Evolutionary conservation across 495 filamentous ascomycete genomes (phyloP).

Genomic region (Cladorrhinum samala): DNA sequence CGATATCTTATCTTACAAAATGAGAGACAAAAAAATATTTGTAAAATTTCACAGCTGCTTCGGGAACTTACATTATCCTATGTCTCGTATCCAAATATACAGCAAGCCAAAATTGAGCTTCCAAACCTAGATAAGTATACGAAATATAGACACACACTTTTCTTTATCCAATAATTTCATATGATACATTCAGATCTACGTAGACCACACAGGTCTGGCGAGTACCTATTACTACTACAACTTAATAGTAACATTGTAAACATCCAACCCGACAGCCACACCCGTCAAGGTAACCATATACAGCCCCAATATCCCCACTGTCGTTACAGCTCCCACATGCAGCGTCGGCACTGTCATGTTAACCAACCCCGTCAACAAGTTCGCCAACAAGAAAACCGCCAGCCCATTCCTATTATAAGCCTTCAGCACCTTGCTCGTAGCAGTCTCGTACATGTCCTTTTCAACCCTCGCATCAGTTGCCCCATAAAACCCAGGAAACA

Average conservation of each 20-base stretch:
- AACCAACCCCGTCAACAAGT: conserved; percentile 79
- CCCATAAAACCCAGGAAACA: conserved; percentile 67
- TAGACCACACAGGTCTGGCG: too few relatives aligned
- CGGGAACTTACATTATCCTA: too few relatives aligned
- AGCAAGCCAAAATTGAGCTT: too few relatives aligned
- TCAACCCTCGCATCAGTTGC: conserved; percentile 45
- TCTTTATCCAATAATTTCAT: too few relatives aligned
- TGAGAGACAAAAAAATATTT: too few relatives aligned
- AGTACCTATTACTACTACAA: too few relatives aligned
- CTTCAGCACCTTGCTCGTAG: conserved; percentile 70
- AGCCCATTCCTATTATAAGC: conserved; percentile 88
- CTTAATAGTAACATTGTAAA: conserved; percentile 68
- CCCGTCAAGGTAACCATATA: conserved; percentile 64
- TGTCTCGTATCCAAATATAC: too few relatives aligned
- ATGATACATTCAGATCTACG: too few relatives aligned
- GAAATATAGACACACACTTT: too few relatives aligned
- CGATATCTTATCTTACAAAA: too few relatives aligned
- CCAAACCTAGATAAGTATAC: too few relatives aligned
- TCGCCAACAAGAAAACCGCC: conserved; percentile 79
- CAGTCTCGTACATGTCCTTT: conserved; percentile 51
- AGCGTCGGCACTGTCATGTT: conserved; percentile 82
- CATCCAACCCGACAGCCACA: conserved; percentile 66
- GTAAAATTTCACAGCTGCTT: too few relatives aligned
- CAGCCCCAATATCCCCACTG: conserved; percentile 66
- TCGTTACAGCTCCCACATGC: conserved; percentile 51